phyloP scores from a whole-genome alignment of 148 eudicot species.

The Arctostaphylos glauca region DNA sequence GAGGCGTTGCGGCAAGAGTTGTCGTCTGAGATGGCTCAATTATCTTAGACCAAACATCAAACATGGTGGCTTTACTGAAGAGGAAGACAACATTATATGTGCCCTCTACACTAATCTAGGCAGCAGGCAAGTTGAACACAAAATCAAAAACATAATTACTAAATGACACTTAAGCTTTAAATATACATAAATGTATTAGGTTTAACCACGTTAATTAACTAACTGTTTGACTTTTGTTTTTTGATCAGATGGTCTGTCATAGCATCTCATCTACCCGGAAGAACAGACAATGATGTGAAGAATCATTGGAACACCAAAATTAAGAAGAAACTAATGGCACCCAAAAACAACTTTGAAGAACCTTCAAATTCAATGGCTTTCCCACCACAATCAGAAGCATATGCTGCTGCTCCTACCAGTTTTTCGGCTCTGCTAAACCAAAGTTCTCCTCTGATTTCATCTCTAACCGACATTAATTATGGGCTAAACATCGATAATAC shows the following conservation, averaged over 20 bases:
- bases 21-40: conserved; percentile 73
- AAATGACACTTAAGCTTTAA: neutral
- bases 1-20: conserved; percentile 72
- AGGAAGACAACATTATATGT: conserved; percentile 58
- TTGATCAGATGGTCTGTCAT: conserved; percentile 66
- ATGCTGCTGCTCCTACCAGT: neutral
- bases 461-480: neutral
- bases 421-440: conserved; percentile 9
- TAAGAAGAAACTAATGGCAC: conserved; percentile 49
- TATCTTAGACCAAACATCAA: conserved; percentile 76
- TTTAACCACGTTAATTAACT: neutral
- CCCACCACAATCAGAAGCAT: neutral
- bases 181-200: neutral
- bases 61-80: conserved; percentile 58
- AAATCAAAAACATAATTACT: neutral
- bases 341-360: neutral
- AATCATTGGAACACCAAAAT: conserved; percentile 82
- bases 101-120: conserved; percentile 54
- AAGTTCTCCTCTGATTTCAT: conserved; percentile 11
- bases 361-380: neutral
- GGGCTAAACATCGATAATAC: neutral
- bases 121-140: conserved; percentile 45
- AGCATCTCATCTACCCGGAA: conserved; percentile 67
- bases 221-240: neutral
- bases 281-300: conserved; percentile 81